A percentile compares a stretch with the other conserved stretches of the same genome.
Conservation (phyloP, 176 grass and related monocot genomes). For the Paspalum vaginatum region DNA sequence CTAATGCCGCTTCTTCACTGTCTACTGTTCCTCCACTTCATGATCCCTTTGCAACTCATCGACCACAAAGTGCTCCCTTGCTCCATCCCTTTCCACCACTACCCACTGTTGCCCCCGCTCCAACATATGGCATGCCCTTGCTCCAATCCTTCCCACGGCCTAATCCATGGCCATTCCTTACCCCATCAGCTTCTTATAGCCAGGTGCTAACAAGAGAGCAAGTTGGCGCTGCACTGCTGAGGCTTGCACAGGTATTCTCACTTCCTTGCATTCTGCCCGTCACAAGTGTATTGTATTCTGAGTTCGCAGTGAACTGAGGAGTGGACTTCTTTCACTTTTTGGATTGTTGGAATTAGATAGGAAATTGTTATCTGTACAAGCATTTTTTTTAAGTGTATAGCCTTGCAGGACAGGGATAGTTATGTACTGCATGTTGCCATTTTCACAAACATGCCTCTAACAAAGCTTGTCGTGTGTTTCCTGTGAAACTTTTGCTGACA, state of each 20-base stretch:
- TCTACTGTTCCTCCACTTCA: conserved; percentile 46
- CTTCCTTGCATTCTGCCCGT: background rate
- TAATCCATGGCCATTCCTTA: conserved; percentile 41
- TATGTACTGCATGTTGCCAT: background rate
- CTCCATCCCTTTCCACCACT: conserved; percentile 51
- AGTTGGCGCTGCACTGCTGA: conserved; percentile 49
- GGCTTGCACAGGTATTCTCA: conserved; percentile 60
- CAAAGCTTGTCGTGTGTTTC: background rate
- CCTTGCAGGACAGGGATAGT: background rate
- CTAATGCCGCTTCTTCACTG: conserved; percentile 39
- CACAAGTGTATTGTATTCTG: background rate
- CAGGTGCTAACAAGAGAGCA: conserved; percentile 51
- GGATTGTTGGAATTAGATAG: no score
- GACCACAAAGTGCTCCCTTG: conserved; percentile 44
- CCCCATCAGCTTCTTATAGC: conserved; percentile 40
- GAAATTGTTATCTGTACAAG: conserved; percentile 11
- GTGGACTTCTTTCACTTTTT: no score
- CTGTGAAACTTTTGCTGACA: conserved; percentile 24
- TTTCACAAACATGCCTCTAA: background rate
- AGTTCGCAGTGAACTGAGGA: background rate
- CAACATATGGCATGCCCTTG: conserved; percentile 42
- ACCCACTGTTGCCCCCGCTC: conserved; percentile 30
- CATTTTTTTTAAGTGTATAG: background rate
- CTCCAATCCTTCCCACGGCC: conserved; percentile 55
- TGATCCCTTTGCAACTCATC: conserved; percentile 45